Base-by-base conservation (phyloP, 495 filamentous ascomycete genomes). In the Penicillium argentinense region DNA sequence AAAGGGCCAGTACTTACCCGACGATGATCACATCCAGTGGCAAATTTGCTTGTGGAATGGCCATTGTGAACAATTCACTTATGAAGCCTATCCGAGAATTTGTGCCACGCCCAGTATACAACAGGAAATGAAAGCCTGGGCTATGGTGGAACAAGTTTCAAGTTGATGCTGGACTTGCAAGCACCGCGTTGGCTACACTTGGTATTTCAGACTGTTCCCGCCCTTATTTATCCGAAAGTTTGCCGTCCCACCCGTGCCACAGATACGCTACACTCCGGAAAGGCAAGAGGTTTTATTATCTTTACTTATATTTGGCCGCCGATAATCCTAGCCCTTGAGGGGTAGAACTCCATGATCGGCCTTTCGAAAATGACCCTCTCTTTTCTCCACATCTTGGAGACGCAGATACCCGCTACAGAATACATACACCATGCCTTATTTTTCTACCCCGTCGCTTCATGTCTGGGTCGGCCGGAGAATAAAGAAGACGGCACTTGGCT, bases 1-100 rank as follows among this genome's bases (percentile, higher is more conserved):
- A 19, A 38, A 22, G 16, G 5, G 13, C 26, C 33, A 16, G 7
- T 27, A 25, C 56, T 39, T 63, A 68, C 67, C 67, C 67, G 36
- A 67, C 67, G 13, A 71, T 39, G 38, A 71, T 45, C 19, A 68
- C 63, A 29, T 65, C 51, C 13, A 71, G 44, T 27, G 63, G 45
- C 29, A 58, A 34, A 49, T 51, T 60, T 40, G 67, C 65, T 38
- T 44, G 52, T 32, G 45, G 24, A 0, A 58, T 33, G 12, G 45
- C 45, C 56, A 69, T 64, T 26, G 22, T 44, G 41, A 36, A 38
- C n/a, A 13, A 38, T 9, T 12, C 19, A 33, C 23, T n/a, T 45
- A 22, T 4, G n/a, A 5, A 28, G 37, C n/a, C n/a, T n/a, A n/a
- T n/a, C n/a, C n/a, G n/a, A n/a, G n/a, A n/a, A n/a, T n/a, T n/a